Evolutionary conservation across 176 grass and related monocot species (phyloP).

Genomic region (Alloteropsis semialata): DNA sequence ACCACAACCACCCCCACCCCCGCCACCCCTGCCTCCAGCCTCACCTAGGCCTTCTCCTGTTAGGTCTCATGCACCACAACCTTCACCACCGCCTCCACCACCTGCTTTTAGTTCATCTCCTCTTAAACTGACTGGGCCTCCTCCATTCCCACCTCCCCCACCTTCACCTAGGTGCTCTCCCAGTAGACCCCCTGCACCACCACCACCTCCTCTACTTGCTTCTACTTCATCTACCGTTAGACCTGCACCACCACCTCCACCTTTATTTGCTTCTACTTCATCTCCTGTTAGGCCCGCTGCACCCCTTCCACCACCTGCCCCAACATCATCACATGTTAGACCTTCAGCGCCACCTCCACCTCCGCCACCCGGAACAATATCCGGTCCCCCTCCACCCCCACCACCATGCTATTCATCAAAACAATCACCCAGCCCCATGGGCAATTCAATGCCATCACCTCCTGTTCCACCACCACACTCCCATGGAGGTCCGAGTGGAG

Average conservation of each 20-base stretch:
- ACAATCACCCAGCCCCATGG: constrained; percentile 27
- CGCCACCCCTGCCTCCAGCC: constrained; percentile 14
- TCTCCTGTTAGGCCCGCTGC: constrained; percentile 24
- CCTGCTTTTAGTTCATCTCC: neutral
- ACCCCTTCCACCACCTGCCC: constrained; percentile 42
- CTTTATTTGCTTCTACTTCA: constrained; percentile 37
- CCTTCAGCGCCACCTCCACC: constrained; percentile 29
- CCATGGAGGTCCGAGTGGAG: constrained; percentile 21
- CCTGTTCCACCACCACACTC: constrained; percentile 35
- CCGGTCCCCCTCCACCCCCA: constrained; percentile 22
- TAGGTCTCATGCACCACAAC: constrained; percentile 32
- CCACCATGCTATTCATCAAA: constrained; percentile 42
- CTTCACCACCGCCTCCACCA: constrained; percentile 4
- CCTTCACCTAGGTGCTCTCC: neutral
- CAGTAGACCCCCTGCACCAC: constrained; percentile 27
- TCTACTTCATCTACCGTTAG: constrained; percentile 33
- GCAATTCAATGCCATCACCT: constrained; percentile 36
- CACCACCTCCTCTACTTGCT: constrained; percentile 37
- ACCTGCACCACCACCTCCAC: constrained; percentile 23
- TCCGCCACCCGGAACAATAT: constrained; percentile 35
- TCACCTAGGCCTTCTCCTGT: constrained; percentile 14
- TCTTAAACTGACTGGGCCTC: constrained; percentile 4
- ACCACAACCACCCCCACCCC: constrained; percentile 25
- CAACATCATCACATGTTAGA: constrained; percentile 18
- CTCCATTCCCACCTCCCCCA: constrained; percentile 18